phyloP scores from a whole-genome alignment of 805 yeast genomes.

The Pichia ethanolica region DNA sequence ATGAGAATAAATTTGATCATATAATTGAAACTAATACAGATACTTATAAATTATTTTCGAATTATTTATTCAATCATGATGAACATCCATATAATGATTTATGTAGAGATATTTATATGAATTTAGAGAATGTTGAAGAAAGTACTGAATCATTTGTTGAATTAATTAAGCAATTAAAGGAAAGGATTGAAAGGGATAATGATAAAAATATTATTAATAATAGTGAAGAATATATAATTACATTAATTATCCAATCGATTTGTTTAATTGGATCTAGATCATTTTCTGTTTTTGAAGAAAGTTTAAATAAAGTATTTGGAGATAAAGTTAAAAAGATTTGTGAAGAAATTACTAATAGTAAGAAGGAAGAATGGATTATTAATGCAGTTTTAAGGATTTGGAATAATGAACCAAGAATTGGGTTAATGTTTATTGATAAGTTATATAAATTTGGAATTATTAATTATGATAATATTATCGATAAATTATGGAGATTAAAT shows the following conservation, averaged over 20 bases:
- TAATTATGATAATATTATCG: constrained; percentile 33
- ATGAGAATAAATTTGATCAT: constrained; percentile 7
- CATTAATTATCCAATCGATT: constrained; percentile 60
- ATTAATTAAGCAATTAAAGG: constrained; percentile 18
- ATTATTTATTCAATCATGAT: constrained; percentile 28
- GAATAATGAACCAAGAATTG: constrained; percentile 59
- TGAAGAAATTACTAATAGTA: constrained; percentile 19
- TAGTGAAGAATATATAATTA: constrained; percentile 39
- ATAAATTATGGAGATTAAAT: constrained; percentile 27
- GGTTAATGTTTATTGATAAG: constrained; percentile 49
- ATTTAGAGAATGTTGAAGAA: constrained; percentile 25
- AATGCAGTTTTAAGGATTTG: constrained; percentile 56
- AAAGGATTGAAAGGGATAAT: constrained; percentile 10
- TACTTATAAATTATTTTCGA: constrained; percentile 25
- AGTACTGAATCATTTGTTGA: constrained; percentile 24
- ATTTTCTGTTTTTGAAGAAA: constrained; percentile 63
- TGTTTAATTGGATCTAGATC: constrained; percentile 86
- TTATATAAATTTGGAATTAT: constrained; percentile 41
- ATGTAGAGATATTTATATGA: constrained; percentile 27
- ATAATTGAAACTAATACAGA: constrained; percentile 20
- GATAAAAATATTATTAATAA: constrained; percentile 15
- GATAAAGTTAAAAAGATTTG: constrained; percentile 20
- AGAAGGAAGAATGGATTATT: constrained; percentile 36
- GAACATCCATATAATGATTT: constrained; percentile 28
- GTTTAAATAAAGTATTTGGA: constrained; percentile 29